A percentile compares a stretch with the other conserved stretches of the same genome.
Conservation (phyloP, 176 grass and related monocot genomes). For the Aegilops umbellulata region DNA sequence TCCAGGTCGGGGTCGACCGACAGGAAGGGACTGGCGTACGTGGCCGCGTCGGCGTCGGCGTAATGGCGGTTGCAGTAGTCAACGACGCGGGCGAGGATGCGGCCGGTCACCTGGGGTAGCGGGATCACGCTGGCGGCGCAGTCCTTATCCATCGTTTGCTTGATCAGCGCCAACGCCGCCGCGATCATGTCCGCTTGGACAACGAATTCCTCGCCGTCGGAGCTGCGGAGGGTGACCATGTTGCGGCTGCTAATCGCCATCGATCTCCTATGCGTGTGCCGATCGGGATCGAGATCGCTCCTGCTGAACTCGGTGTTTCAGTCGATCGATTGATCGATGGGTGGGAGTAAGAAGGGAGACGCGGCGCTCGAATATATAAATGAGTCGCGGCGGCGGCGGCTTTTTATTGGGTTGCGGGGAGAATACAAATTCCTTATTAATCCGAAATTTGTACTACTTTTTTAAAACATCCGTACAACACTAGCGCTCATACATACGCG, state of each 20-base stretch:
- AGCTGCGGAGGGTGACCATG: neutral
- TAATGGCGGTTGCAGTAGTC: constrained; percentile 25
- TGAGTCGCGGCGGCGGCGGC: neutral
- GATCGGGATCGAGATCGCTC: neutral
- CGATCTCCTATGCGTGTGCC: neutral
- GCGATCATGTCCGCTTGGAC: neutral
- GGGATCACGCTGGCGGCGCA: neutral
- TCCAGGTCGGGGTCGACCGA: neutral
- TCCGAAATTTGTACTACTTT: too few relatives aligned
- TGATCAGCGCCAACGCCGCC: neutral
- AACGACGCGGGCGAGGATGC: constrained; percentile 19
- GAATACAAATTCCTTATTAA: too few relatives aligned
- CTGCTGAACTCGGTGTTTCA: too few relatives aligned
- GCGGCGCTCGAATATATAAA: neutral
- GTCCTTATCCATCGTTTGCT: neutral
- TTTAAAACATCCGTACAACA: too few relatives aligned
- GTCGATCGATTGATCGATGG: neutral
- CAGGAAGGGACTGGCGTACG: neutral
- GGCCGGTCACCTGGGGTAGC: neutral
- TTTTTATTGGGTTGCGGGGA: too few relatives aligned
- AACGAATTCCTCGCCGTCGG: neutral
- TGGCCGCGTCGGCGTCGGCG: neutral
- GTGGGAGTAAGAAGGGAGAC: neutral
- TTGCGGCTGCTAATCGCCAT: neutral
- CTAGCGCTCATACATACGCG: too few relatives aligned